Base-by-base conservation (phyloP, 2,329 filamentous ascomycete genomes). In the Ophiosphaerella korrae region DNA sequence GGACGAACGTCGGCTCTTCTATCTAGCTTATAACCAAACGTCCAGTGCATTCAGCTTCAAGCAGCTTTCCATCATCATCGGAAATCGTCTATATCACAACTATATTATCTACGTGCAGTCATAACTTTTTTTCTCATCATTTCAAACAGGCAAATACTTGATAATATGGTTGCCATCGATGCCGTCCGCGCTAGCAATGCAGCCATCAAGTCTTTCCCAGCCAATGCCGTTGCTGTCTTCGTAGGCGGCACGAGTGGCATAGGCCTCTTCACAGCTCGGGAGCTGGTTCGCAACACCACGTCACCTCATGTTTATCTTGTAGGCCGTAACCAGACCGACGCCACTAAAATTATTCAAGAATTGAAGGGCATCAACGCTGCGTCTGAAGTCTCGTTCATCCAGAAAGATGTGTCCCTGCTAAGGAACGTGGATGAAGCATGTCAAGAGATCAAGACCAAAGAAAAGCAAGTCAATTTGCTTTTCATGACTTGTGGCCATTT, bases 401-500 rank as follows among this genome's bases (percentile, higher is more conserved):
- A 77, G 53, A 70, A 67, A 35, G 77, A 79, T 51, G 67, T 78
- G 40, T 73, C 70, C 4, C 51, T 74, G 6, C 58, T 79, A 9
- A 66, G 58, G 14, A 75, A 74, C 50, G 76, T 78, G 47, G 77
- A 79, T 53, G 64, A 73, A 50, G 67, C 72, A 13, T 78, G 76
- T 63, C 67, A 71, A 6, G 75, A 83, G 44, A 81, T 87, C 49
- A 72, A 70, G 51, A 61, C 67, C 26, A 79, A 77, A 52, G 83
- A 85, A 61, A 67, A 71, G 33, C 74, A 75, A 23, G 75, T 87
- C 48, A 84, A 86, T 62, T 64, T 84, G 3, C 66, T 86, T 0
- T 82, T 84, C 59, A 74, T 84, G 45, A 82, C 76, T 1, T 77
- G 76, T 2, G 82, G 82, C 3, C 77, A 77, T 60, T 69, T 81